Conservation (phyloP, 1,284 basidiomycete species). For the Tylopilus orsonianus region DNA sequence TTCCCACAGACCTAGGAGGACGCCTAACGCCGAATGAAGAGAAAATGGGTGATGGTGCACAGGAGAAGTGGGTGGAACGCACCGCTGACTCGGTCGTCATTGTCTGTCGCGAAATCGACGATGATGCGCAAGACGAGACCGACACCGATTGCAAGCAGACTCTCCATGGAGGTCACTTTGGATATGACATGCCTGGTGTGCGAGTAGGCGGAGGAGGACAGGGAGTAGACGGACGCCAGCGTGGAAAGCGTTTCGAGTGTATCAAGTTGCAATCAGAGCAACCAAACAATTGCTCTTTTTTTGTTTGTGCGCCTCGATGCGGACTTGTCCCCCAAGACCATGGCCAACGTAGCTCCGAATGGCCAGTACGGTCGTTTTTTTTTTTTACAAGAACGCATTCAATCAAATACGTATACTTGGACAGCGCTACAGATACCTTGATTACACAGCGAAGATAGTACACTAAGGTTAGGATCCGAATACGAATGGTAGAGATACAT, state of each 20-base stretch:
- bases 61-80: constrained; percentile 9
- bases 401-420: no score
- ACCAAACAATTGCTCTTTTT: constrained; percentile 17
- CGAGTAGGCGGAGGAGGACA: constrained; percentile 33
- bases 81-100: constrained; percentile 43
- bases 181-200: constrained; percentile 37
- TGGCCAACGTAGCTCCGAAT: no score
- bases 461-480: neutral
- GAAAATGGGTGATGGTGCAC: neutral
- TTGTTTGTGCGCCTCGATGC: constrained; percentile 24
- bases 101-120: constrained; percentile 46
- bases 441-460: no score
- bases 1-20: constrained; percentile 73
- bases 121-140: constrained; percentile 53
- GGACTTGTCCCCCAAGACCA: no score
- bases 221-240: constrained; percentile 43
- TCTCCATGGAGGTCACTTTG: constrained; percentile 48
- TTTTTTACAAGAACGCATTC: no score
- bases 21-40: constrained; percentile 41
- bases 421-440: no score
- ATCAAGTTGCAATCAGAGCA: constrained; percentile 4
- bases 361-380: no score
- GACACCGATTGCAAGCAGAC: constrained; percentile 49
- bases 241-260: constrained; percentile 22
- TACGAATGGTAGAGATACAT: neutral